Evolutionary conservation across 2,329 filamentous ascomycete genomes (phyloP).

Genomic region (Clarireedia sp.): DNA sequence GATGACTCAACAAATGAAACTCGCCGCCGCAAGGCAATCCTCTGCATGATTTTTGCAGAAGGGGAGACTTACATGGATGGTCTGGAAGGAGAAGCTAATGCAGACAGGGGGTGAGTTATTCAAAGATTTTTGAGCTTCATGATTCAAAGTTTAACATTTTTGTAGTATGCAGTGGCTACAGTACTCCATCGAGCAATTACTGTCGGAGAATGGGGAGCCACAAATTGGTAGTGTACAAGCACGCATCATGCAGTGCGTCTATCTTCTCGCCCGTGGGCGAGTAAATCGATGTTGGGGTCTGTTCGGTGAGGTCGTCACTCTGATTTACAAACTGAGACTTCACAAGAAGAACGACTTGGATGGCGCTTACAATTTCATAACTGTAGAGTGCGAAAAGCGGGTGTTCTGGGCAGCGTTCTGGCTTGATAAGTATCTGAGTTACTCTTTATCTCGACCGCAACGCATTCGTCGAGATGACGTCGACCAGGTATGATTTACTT

Average conservation of each 20-base stretch:
- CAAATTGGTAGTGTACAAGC: slow-evolving; percentile 33
- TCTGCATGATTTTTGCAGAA: slow-evolving; percentile 45
- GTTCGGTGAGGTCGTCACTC: slow-evolving; percentile 27
- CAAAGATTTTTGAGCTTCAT: background rate
- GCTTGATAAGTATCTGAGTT: slow-evolving; percentile 50
- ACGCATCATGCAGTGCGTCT: slow-evolving; percentile 32
- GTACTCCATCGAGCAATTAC: slow-evolving; percentile 26
- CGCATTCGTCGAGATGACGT: background rate
- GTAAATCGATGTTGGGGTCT: slow-evolving; percentile 31
- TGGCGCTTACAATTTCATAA: slow-evolving; percentile 30
- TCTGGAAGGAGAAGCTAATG: background rate
- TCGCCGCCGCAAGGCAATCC: slow-evolving; percentile 28
- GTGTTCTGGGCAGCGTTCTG: slow-evolving; percentile 59
- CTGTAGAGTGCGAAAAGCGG: slow-evolving; percentile 41
- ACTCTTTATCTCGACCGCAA: background rate
- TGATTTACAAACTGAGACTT: slow-evolving; percentile 29
- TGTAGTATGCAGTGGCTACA: slow-evolving; percentile 20
- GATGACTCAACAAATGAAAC: slow-evolving; percentile 33
- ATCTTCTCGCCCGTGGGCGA: slow-evolving; percentile 28
- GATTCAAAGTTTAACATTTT: slow-evolving; percentile 6
- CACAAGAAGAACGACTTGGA: slow-evolving; percentile 19
- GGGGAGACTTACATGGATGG: slow-evolving; percentile 32
- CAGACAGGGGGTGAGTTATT: background rate
- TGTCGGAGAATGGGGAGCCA: slow-evolving; percentile 28
- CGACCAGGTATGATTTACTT: background rate